These are phyloP conservation scores for Sugiyamaella sp. DNA, from an alignment of 1,139 yeast species.

Conservation along the genomic window DNA sequence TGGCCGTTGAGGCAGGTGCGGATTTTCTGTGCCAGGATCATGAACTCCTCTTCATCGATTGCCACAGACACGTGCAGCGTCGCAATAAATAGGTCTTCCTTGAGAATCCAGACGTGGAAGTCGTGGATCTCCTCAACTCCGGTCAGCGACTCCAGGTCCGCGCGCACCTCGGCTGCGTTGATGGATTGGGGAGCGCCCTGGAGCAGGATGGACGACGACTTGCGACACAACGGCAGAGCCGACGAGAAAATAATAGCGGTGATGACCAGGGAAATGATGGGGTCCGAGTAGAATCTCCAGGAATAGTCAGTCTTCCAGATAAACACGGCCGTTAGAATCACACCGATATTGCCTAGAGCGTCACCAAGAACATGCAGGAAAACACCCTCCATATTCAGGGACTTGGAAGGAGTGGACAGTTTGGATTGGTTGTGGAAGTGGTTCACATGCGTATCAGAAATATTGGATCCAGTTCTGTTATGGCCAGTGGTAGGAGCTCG, in stretches of 20 bases:
- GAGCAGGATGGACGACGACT: constrained; percentile 81
- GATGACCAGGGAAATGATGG: constrained; percentile 79
- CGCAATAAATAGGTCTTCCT: constrained; percentile 85
- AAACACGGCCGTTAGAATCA: constrained; percentile 82
- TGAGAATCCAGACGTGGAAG: constrained; percentile 94
- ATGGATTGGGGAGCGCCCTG: constrained; percentile 91
- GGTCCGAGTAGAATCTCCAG: constrained; percentile 89
- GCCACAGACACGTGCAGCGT: constrained; percentile 82
- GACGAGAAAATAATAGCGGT: constrained; percentile 87
- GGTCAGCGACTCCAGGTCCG: constrained; percentile 63
- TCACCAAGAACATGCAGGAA: constrained; percentile 94
- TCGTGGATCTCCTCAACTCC: constrained; percentile 89
- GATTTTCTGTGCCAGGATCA: constrained; percentile 72
- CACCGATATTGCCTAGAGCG: constrained; percentile 95
- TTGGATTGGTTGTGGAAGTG: constrained; percentile 47
- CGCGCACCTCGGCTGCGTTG: constrained; percentile 72
- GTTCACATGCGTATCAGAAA: constrained; percentile 35
- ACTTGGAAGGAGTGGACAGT: constrained; percentile 39
- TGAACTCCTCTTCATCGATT: constrained; percentile 64
- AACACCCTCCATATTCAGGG: constrained; percentile 96
- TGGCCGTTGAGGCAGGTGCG: constrained; percentile 77
- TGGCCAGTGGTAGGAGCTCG: constrained; percentile 1
- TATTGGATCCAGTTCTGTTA: constrained; percentile 16
- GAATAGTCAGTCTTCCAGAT: constrained; percentile 91
- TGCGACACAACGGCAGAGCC: constrained; percentile 86